Evolutionary conservation across 129 eudicot genomes (phyloP).

Genomic region (Calendula officinalis): DNA sequence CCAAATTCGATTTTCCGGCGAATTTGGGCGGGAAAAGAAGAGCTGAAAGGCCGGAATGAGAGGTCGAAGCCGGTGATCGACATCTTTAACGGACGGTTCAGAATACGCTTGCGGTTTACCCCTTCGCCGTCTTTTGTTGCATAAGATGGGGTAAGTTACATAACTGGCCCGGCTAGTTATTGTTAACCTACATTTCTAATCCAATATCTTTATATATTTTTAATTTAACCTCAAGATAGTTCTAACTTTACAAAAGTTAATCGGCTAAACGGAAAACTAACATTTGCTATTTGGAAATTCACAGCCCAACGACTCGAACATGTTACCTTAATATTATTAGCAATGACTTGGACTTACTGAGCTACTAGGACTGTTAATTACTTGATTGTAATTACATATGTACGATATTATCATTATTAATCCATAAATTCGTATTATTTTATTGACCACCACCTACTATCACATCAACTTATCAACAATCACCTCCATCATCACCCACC

Average conservation of each 20-base stretch:
- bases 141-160: background rate
- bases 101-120: conserved; percentile 24
- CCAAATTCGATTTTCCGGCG: conserved; percentile 23
- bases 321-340: no score
- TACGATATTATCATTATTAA: no score
- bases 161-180: background rate
- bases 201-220: background rate
- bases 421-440: no score
- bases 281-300: no score
- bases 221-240: background rate
- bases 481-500: no score
- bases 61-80: conserved; percentile 27
- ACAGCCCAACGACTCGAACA: no score
- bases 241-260: background rate
- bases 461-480: no score
- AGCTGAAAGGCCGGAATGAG: conserved; percentile 18
- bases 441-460: no score
- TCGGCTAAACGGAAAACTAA: background rate
- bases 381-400: no score
- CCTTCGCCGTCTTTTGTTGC: background rate
- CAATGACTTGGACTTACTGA: no score
- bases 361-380: no score
- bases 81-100: conserved; percentile 42
- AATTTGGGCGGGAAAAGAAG: conserved; percentile 27
- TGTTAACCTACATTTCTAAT: background rate